Evolutionary conservation across 306 rosid genomes (phyloP), one percentile per base, ranked within the genome.

Genomic region (Cucumis melo): DNA sequence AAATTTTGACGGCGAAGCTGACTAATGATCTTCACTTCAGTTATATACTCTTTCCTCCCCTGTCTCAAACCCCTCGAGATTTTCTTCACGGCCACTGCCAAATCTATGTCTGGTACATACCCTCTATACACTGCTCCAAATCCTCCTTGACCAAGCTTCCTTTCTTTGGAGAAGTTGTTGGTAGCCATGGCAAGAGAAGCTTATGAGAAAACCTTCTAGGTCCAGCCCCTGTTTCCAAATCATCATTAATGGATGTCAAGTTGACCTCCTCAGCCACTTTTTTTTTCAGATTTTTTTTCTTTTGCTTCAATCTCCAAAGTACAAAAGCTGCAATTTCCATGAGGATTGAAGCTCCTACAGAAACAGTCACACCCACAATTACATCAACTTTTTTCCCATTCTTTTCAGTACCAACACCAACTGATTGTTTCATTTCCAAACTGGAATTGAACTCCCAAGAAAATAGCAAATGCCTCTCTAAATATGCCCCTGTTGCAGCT

Each of bases 371-470:
- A 73, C 48, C 38, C 62, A 51, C 24, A 27, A 73, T 4, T 73
- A 73, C 15, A 12, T 4, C 3, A 23, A 21, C 24, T 17, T 73
- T 73, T 5, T 53, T 53, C 5, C 41, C 36, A 8, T 53, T 73
- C 3, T 23, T 73, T 73, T 10, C 60, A 5, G 19, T 17, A 51
- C 20, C 13, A 46, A 5, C 53, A 12, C 20, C 13, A 46, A 5
- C 53, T 21, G 46, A 2, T 21, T 48, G 12, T 39, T 73, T 36
- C 23, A 70, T 39, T 8, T 53, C 62, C 48, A 73, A 73, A 20
- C 36, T 73, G 5, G 77, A 73, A 62, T 53, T 53, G 48, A 73
- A 73, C 21, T 73, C 77, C 62, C 77, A 73, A 10, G 77, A 73
- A 24, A 15, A 23, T 20, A 73, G 36, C 4, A 42, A 51, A 38